Evolutionary conservation across 78 protist genomes (phyloP), one percentile per base, ranked within the genome.

Genomic region (Guillardia theta): DNA sequence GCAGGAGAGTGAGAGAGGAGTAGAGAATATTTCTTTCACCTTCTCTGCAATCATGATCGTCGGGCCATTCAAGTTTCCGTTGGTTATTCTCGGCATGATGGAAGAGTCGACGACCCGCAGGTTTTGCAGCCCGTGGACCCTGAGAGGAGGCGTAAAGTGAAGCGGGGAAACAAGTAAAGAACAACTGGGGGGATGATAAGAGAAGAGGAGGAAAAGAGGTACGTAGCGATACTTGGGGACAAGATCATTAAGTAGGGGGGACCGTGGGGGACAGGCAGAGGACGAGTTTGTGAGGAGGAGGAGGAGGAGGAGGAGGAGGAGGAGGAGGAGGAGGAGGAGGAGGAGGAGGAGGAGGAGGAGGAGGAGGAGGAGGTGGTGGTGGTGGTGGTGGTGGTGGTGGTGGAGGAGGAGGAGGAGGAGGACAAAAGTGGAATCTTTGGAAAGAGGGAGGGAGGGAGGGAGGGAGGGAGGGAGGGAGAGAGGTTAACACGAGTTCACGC

Each of bases 91-190:
- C 0, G 95, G 95, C 24, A 94, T 48, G 87, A 94, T 10, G 19
- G 95, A 94, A 33, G 95, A 53, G 93, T 94, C 95, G 15, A 94
- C 87, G 27, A 94, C 95, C 37, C 95, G 95, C 92, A 94, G 53
- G 22, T n/a, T n/a, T n/a, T n/a, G n/a, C n/a, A n/a, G n/a, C n/a
- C n/a, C n/a, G n/a, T n/a, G n/a, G n/a, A n/a, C n/a, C n/a, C n/a
- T n/a, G n/a, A n/a, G n/a, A n/a, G n/a, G n/a, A n/a, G n/a, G n/a
- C n/a, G n/a, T n/a, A n/a, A n/a, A n/a, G n/a, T n/a, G n/a, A n/a
- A n/a, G n/a, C n/a, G n/a, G n/a, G n/a, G n/a, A n/a, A n/a, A n/a
- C n/a, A n/a, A n/a, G n/a, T n/a, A n/a, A n/a, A n/a, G n/a, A n/a
- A n/a, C n/a, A n/a, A n/a, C n/a, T n/a, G n/a, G n/a, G n/a, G n/a